Base-by-base conservation (phyloP, 345 rosid species). In the Syzygium aromaticum region DNA sequence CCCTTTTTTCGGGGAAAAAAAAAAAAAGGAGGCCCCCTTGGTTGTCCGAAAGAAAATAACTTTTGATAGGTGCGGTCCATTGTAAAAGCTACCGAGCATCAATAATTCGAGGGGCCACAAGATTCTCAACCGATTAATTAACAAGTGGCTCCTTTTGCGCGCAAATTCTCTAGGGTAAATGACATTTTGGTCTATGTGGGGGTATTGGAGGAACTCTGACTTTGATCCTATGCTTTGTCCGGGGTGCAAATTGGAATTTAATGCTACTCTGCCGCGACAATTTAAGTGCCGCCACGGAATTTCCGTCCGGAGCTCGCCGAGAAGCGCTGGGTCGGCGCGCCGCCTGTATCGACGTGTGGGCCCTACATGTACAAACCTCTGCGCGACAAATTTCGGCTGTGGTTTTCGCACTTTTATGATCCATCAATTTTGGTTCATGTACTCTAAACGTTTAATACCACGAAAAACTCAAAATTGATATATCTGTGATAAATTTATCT, bases 381-480 rank as follows among this genome's bases (percentile, higher is more conserved):
- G 46, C 46, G 17, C 8, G 12, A 6, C 30, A 3, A 28, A 61
- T 14, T 5, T 57, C 7, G 16, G 15, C 11, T 25, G 28, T 25
- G 64, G 14, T 2, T 10, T 59, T 11, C 15, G 0, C 27, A 25
- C 11, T 13, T 0, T 59, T 2, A 4, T 1, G 13, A 8, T 56
- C 61, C 5, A 4, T 11, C 64, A 27, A 59, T 2, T 59, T 59
- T 59, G 11, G 6, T 59, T 5, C 15, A 11, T 59, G 64, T 59
- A 3, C 30, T 61, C 5, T 27, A 61, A 7, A 5, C 1, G 46
- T 7, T 43, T 40, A 40, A 40, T 40, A 40, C 6, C 43, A 4
- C 4, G 6, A 40, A 40, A 40, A 4, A 4, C 1, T 4, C 43
- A 0, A 40, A 40, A 4, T 4, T 40, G 1, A 1, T 40, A 40